Conservation (phyloP, 495 filamentous ascomycete species). For the Tuber calosporum region DNA sequence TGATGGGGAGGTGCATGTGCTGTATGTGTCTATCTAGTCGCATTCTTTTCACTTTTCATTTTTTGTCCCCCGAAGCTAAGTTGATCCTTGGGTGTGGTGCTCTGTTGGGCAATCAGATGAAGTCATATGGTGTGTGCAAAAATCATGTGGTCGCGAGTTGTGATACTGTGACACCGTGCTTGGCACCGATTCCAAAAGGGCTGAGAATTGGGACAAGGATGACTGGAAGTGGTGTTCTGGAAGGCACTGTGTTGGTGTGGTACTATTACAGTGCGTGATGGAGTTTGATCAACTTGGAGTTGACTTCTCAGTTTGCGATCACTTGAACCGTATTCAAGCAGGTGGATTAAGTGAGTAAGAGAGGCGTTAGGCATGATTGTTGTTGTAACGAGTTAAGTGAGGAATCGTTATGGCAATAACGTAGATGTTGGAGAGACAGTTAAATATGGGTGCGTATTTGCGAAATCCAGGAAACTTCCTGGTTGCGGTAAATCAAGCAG, state of each 20-base stretch:
- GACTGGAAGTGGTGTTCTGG: background rate
- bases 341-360: too few species aligned
- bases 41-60: background rate
- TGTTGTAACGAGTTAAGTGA: too few species aligned
- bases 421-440: too few species aligned
- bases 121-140: background rate
- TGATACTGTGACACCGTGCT: background rate
- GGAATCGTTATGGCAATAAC: too few species aligned
- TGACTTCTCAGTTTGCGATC: too few species aligned
- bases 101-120: background rate
- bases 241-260: background rate
- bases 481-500: too few species aligned
- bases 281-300: too few species aligned
- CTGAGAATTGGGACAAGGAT: background rate
- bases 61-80: slow-evolving; percentile 1
- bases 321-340: too few species aligned
- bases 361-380: too few species aligned
- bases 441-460: too few species aligned
- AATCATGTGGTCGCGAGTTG: background rate
- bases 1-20: background rate
- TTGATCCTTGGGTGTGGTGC: slow-evolving; percentile 1
- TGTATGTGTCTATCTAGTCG: background rate
- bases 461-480: too few species aligned
- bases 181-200: background rate
- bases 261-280: background rate